Percentiles rank a stretch among this genome's conserved stretches.
phyloP scores from a whole-genome alignment of 2,329 filamentous ascomycete genomes.

The Fusarium coicis region DNA sequence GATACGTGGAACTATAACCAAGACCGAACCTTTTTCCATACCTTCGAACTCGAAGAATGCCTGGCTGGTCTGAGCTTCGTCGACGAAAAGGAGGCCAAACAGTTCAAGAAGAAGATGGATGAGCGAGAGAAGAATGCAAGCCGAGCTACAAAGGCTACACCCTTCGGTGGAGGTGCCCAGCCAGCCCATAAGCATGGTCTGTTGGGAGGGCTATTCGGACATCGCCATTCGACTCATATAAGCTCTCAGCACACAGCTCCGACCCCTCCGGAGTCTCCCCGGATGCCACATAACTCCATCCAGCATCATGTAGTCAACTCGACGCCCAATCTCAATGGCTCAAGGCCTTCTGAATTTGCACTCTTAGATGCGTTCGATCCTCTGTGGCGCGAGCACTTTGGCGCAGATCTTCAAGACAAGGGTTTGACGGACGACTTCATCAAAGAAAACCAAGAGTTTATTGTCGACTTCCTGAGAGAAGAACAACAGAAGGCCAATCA shows the following conservation, averaged over 20 bases:
- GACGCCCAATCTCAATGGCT: conserved; percentile 59
- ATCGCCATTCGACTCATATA: conserved; percentile 65
- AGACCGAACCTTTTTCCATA: conserved; percentile 96
- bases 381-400: conserved; percentile 73
- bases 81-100: conserved; percentile 97
- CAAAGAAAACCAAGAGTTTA: conserved; percentile 75
- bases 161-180: conserved; percentile 70
- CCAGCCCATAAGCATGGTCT: conserved; percentile 57
- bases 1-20: conserved; percentile 96
- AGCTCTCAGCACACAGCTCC: conserved; percentile 63
- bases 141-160: conserved; percentile 83
- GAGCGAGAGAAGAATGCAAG: conserved; percentile 95
- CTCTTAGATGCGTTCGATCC: conserved; percentile 73
- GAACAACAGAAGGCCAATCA: conserved; percentile 58
- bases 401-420: conserved; percentile 70
- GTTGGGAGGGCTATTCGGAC: conserved; percentile 71
- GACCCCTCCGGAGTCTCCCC: conserved; percentile 68
- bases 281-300: conserved; percentile 52
- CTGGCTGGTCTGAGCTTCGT: conserved; percentile 90
- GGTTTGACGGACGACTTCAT: conserved; percentile 75
- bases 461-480: conserved; percentile 71
- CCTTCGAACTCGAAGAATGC: conserved; percentile 94
- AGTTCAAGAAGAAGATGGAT: conserved; percentile 97
- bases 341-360: conserved; percentile 62
- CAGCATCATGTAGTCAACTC: conserved; percentile 54